Percentiles rank a stretch among this genome's conserved stretches.
Conservation (phyloP, 202 grass and related monocot species). For the Hordeum pubiflorum region DNA sequence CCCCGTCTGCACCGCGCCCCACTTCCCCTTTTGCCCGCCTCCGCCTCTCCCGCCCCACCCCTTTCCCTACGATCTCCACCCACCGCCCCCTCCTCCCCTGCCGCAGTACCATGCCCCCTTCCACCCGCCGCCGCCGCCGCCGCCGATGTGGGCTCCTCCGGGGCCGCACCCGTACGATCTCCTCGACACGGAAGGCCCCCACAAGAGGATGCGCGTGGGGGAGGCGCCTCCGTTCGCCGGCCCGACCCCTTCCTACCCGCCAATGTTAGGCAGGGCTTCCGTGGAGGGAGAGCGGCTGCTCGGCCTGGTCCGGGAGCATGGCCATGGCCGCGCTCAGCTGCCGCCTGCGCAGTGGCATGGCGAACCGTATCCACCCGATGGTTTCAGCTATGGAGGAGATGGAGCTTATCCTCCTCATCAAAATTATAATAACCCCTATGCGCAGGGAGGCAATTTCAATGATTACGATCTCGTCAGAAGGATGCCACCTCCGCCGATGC, state of each 20-base stretch:
- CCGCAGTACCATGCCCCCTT: conserved; percentile 26
- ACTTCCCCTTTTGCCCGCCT: conserved; percentile 80
- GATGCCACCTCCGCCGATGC: conserved; percentile 22
- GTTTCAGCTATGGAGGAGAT: conserved; percentile 25
- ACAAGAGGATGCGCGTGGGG: conserved; percentile 82
- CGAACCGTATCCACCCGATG: conserved; percentile 10
- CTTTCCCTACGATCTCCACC: conserved; percentile 36
- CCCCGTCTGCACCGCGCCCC: conserved; percentile 54
- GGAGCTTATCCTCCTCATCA: conserved; percentile 5
- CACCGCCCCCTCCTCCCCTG: conserved; percentile 35
- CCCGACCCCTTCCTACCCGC: conserved; percentile 2
- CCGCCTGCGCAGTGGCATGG: background rate
- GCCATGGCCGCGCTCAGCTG: conserved; percentile 46
- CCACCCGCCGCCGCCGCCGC: conserved; percentile 30
- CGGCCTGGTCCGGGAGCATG: conserved; percentile 68
- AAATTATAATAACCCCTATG: conserved; percentile 27
- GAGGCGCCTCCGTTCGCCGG: conserved; percentile 28
- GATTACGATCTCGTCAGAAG: conserved; percentile 28
- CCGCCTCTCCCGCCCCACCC: conserved; percentile 39
- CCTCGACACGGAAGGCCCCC: conserved; percentile 23
- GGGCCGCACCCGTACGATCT: conserved; percentile 32
- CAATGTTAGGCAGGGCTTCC: conserved; percentile 16
- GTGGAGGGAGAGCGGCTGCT: conserved; percentile 51
- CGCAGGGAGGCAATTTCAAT: conserved; percentile 12
- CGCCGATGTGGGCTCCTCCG: conserved; percentile 27